Base-by-base conservation (phyloP, 331 rosid genomes). In the Rosa hybrid region DNA sequence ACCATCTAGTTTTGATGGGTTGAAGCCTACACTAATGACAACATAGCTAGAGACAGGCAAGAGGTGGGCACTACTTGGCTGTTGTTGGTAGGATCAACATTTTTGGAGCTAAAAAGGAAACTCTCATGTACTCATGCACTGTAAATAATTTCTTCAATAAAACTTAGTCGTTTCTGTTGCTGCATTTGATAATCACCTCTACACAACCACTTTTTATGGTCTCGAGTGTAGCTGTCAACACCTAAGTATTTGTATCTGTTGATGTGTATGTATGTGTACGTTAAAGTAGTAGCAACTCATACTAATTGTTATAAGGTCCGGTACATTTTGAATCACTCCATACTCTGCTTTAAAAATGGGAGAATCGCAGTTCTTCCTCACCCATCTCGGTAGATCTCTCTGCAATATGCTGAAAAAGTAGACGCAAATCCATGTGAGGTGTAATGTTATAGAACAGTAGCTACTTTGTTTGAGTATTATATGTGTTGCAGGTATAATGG, bases 71-170 rank as follows among this genome's bases (percentile, higher is more conserved):
- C 60, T 74, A 49, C 17, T 71, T 71, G 4, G 80, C 64, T 60
- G 84, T 75, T 62, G 46, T 56, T 78, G 76, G 78, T 75, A 77
- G 74, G 87, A 27, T 80, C 84, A 18, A 45, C 70, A 62, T 42
- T 62, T 56, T 75, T 27, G 42, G 81, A 17, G 71, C 60, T 65
- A 72, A 60, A 23, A 30, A 46, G 20, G 27, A 21, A 78, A 50
- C 39, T 21, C 77, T 34, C 49, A 11, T 59, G 27, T 39, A 42
- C 39, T 56, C n/a, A 49, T 49, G 50, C 38, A 64, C 25, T 48
- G 73, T 49, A 21, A 12, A 77, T 48, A 30, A 8, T 9, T 23
- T 21, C 71, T 51, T 45, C 48, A 76, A 64, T n/a, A 25, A 48
- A 77, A 49, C 45, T 65, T 34, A 0, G 39, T 51, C 64, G 14